phyloP scores from a whole-genome alignment of 371 early-diverging fungal genomes.

The Batrachochytrium dendrobatidis region DNA sequence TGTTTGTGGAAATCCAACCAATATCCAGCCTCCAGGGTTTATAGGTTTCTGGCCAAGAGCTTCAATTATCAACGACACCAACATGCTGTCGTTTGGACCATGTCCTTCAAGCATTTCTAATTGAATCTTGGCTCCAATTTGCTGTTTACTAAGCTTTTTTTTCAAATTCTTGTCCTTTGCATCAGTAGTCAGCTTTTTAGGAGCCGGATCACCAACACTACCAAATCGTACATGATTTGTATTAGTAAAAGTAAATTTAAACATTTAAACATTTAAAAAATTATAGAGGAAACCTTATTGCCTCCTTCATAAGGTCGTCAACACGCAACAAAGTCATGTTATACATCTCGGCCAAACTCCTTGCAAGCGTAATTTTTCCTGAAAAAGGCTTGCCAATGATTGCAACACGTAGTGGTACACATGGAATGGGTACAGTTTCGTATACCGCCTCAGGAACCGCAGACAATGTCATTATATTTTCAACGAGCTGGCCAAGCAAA shows the following conservation, averaged over 20 bases:
- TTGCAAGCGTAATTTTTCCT: conserved; percentile 40
- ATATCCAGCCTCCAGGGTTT: conserved; percentile 36
- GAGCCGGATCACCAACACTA: conserved; percentile 1
- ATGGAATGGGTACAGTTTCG: conserved; percentile 26
- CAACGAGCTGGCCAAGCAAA: conserved; percentile 27
- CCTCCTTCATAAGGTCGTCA: conserved; percentile 36
- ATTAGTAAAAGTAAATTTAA: conserved; percentile 4
- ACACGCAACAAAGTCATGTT: conserved; percentile 23
- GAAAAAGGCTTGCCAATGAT: conserved; percentile 42
- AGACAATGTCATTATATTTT: conserved; percentile 36
- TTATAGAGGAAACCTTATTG: conserved; percentile 25
- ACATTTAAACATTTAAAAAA: background rate
- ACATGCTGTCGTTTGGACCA: conserved; percentile 31
- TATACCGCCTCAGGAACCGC: conserved; percentile 27
- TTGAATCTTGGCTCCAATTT: conserved; percentile 34
- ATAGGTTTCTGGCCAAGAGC: conserved; percentile 23
- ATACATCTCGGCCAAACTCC: conserved; percentile 26
- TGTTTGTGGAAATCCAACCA: conserved; percentile 44
- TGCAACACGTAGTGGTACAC: conserved; percentile 33
- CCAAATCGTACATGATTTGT: conserved; percentile 5
- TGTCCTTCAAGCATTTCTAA: conserved; percentile 32
- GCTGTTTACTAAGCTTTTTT: conserved; percentile 14
- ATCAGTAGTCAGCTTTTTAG: conserved; percentile 13
- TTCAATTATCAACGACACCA: conserved; percentile 36
- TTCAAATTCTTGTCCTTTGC: conserved; percentile 5